Conservation (phyloP, 345 rosid species). For the Dimocarpus longan region DNA sequence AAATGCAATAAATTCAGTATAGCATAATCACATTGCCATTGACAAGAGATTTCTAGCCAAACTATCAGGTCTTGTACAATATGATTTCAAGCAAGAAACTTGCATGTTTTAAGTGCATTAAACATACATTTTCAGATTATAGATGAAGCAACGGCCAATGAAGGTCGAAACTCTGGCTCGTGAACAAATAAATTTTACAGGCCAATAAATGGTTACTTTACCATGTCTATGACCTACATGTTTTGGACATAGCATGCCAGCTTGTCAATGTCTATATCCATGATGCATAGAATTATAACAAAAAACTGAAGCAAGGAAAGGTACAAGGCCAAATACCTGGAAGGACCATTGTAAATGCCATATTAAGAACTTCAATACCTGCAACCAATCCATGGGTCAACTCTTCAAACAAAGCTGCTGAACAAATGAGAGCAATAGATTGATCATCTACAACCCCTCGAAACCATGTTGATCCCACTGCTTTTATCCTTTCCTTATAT, state of each 20-base stretch:
- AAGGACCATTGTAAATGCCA: constrained; percentile 74
- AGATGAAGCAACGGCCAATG: neutral
- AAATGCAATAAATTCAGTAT: neutral
- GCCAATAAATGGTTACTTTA: neutral
- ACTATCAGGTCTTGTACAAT: neutral
- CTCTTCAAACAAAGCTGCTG: constrained; percentile 90
- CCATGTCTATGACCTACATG: neutral
- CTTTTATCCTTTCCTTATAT: constrained; percentile 64
- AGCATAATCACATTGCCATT: neutral
- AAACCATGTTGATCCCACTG: constrained; percentile 64
- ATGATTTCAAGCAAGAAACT: constrained; percentile 7
- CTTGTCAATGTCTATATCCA: neutral
- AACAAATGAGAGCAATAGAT: constrained; percentile 71
- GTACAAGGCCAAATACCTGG: constrained; percentile 57
- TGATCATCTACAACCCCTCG: constrained; percentile 72
- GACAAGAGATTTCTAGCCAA: neutral
- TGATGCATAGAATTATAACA: neutral
- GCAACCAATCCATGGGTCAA: constrained; percentile 63
- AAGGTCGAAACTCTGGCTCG: neutral
- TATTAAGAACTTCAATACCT: constrained; percentile 64
- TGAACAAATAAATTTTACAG: neutral
- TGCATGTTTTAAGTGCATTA: neutral
- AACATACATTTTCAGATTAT: neutral
- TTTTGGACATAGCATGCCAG: neutral
- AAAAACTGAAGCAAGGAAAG: neutral